Evolutionary conservation across 2,329 filamentous ascomycete genomes (phyloP).

Genomic region (Gremmenia infestans): DNA sequence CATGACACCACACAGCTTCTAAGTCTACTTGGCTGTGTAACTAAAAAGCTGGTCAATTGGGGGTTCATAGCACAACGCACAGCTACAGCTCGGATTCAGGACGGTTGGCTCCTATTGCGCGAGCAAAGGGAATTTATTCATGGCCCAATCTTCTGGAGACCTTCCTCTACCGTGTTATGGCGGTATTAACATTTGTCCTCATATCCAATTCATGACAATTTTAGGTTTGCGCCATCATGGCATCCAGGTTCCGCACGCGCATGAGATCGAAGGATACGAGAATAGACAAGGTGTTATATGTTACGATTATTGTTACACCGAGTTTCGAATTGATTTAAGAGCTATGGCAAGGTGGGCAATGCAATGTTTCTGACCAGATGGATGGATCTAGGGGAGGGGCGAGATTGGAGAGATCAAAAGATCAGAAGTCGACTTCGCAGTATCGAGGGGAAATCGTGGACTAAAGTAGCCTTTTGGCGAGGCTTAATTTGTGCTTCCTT

Average conservation of each 20-base stretch:
- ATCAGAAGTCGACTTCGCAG: conserved; percentile 4
- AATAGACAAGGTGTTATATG: conserved; percentile 10
- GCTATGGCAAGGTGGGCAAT: conserved; percentile 7
- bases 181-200: conserved; percentile 6
- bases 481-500: conserved; percentile 12
- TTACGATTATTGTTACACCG: conserved; percentile 10
- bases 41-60: not conserved
- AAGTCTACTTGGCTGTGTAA: not conserved
- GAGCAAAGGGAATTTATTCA: conserved; percentile 9
- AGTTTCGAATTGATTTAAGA: conserved; percentile 13
- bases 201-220: not conserved
- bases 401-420: conserved; percentile 5
- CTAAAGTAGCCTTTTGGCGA: conserved; percentile 1
- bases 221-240: not conserved
- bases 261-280: conserved; percentile 4
- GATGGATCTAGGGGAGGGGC: conserved; percentile 13
- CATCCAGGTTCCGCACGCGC: conserved; percentile 1
- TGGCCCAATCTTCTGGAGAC: conserved; percentile 5
- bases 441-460: not conserved
- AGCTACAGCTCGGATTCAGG: conserved; percentile 7
- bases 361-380: conserved; percentile 14
- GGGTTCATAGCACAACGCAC: conserved; percentile 4
- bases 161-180: conserved; percentile 6
- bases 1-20: conserved; percentile 2
- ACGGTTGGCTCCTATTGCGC: conserved; percentile 11